A percentile compares a stretch with the other conserved stretches of the same genome.
phyloP scores from a whole-genome alignment of 2,329 filamentous ascomycete genomes.

The Shiraia sp. region DNA sequence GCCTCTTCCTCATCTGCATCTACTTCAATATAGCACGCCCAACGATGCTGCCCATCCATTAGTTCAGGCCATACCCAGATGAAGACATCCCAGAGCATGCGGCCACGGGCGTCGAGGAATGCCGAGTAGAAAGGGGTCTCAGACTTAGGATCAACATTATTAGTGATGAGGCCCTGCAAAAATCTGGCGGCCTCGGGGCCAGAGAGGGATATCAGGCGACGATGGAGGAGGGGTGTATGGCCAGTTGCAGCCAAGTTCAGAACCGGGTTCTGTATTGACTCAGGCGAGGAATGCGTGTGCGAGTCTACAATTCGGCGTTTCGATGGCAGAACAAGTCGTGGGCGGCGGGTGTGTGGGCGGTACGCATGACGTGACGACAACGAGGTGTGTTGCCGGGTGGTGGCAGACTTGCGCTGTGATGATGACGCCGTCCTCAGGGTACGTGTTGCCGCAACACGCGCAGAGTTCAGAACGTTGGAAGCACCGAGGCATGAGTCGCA shows the following conservation, averaged over 20 bases:
- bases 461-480: conserved; percentile 3
- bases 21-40: conserved; percentile 77
- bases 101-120: conserved; percentile 81
- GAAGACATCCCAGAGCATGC: conserved; percentile 87
- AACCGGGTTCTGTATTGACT: conserved; percentile 7
- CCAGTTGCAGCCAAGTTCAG: conserved; percentile 49
- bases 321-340: neutral
- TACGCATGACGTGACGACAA: conserved; percentile 14
- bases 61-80: conserved; percentile 62
- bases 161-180: conserved; percentile 85
- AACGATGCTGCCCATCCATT: conserved; percentile 37
- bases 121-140: conserved; percentile 65
- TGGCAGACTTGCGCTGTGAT: conserved; percentile 2
- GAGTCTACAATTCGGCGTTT: neutral
- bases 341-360: neutral
- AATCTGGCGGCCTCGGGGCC: conserved; percentile 82
- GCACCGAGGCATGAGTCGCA: conserved; percentile 25
- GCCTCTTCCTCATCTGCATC: conserved; percentile 67
- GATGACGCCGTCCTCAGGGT: conserved; percentile 14
- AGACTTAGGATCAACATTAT: conserved; percentile 61
- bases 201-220: conserved; percentile 76
- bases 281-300: neutral
- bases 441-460: conserved; percentile 8
- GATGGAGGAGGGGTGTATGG: conserved; percentile 65
- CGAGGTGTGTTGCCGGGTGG: conserved; percentile 10